Evolutionary conservation across 2,329 filamentous ascomycete genomes (phyloP).

Genomic region (Triangularia setosa): DNA sequence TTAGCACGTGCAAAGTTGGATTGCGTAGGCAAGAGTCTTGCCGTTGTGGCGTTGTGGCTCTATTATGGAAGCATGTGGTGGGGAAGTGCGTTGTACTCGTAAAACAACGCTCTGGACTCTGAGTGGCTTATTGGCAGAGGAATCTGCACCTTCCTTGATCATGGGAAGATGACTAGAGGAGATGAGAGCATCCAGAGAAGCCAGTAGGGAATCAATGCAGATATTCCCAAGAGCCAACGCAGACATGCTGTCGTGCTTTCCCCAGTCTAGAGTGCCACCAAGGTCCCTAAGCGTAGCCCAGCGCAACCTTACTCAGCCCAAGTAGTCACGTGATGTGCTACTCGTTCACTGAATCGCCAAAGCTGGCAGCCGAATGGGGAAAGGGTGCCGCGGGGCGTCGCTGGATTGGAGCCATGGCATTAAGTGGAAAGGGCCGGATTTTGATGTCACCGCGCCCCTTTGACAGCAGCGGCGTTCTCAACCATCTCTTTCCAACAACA

Average conservation of each 20-base stretch:
- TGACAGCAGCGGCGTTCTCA: background rate
- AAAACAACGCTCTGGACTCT: background rate
- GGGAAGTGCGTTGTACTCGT: background rate
- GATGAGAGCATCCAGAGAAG: background rate
- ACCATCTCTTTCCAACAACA: background rate
- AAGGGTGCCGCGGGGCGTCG: constrained; percentile 8
- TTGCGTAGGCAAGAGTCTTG: background rate
- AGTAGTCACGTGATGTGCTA: constrained; percentile 16
- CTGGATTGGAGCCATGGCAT: constrained; percentile 11
- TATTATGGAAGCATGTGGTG: background rate
- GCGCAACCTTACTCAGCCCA: background rate
- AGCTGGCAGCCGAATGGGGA: constrained; percentile 2
- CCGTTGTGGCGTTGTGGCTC: background rate
- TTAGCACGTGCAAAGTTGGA: background rate
- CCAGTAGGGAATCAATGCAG: background rate
- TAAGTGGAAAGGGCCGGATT: constrained; percentile 22
- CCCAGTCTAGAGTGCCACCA: background rate
- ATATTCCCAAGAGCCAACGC: background rate
- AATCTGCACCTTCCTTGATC: background rate
- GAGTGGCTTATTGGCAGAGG: background rate
- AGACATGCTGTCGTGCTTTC: background rate
- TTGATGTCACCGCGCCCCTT: constrained; percentile 27
- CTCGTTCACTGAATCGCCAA: constrained; percentile 17
- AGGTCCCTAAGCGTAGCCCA: background rate
- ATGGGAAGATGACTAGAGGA: background rate